A percentile compares a stretch with the other conserved stretches of the same genome.
Evolutionary conservation across 768 basidiomycete species (phyloP).

Genomic region (Leccinum rimulosum): DNA sequence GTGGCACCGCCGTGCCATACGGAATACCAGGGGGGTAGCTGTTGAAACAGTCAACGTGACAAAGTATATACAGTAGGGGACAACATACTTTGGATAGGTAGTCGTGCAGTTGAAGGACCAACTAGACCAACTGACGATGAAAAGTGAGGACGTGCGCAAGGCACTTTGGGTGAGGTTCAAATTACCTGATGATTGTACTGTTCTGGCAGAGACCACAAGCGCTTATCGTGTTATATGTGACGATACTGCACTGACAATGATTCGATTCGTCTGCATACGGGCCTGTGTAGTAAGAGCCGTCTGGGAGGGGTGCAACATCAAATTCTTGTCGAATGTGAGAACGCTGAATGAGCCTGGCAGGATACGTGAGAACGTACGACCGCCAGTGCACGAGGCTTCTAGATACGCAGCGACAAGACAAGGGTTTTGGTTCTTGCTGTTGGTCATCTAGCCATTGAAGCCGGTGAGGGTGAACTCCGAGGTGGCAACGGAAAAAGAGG

Average conservation of each 20-base stretch:
- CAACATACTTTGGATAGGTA: constrained; percentile 29
- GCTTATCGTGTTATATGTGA: constrained; percentile 53
- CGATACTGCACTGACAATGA: constrained; percentile 53
- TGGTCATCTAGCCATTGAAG: constrained; percentile 29
- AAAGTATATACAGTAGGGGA: background rate
- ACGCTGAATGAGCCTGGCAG: constrained; percentile 5
- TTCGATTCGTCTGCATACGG: constrained; percentile 31
- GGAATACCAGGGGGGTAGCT: no score
- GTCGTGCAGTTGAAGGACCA: constrained; percentile 50
- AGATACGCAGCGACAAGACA: constrained; percentile 45
- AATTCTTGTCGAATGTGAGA: constrained; percentile 32
- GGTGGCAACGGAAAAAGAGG: background rate
- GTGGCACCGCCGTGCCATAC: no score
- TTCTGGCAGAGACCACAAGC: constrained; percentile 61
- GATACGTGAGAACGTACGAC: constrained; percentile 34
- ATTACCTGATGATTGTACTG: constrained; percentile 36
- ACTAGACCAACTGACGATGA: constrained; percentile 43
- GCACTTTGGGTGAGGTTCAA: background rate
- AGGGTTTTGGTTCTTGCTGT: constrained; percentile 47
- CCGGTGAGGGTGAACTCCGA: background rate
- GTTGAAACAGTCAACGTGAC: no score
- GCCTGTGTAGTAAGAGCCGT: constrained; percentile 27
- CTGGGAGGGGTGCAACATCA: constrained; percentile 38
- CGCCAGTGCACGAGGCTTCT: constrained; percentile 40
- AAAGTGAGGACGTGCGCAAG: constrained; percentile 1